Evolutionary conservation across 805 yeast genomes (phyloP).

Genomic region (Helenozyma rhizophorensis): DNA sequence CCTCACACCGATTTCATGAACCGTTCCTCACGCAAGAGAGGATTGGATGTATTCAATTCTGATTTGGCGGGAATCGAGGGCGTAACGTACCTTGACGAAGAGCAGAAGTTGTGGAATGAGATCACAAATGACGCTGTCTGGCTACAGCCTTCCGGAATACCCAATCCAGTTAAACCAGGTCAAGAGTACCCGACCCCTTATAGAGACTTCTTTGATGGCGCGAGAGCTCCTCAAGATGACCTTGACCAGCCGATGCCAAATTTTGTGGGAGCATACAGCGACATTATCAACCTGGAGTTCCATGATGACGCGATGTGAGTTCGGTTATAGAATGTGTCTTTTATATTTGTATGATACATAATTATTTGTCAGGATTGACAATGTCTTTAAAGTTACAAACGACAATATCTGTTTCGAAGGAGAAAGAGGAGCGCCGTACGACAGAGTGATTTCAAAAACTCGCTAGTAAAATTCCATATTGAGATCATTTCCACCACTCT

Average conservation of each 20-base stretch:
- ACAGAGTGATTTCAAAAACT: no score
- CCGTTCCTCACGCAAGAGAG: no score
- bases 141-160: constrained; percentile 37
- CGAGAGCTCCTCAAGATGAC: no score
- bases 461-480: constrained; percentile 28
- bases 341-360: no score
- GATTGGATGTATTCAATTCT: no score
- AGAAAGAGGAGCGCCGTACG: no score
- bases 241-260: constrained; percentile 14
- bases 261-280: constrained; percentile 30
- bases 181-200: background rate
- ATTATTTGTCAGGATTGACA: no score
- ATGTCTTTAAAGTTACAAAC: no score
- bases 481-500: constrained; percentile 11
- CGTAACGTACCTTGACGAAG: constrained; percentile 37
- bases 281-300: constrained; percentile 36
- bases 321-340: no score
- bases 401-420: no score
- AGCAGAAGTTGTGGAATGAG: constrained; percentile 66
- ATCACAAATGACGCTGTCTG: constrained; percentile 75
- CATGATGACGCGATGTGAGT: constrained; percentile 17
- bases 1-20: constrained; percentile 1
- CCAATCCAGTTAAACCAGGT: constrained; percentile 3
- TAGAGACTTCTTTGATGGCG: no score
- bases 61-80: constrained; percentile 43